Conservation (phyloP, 495 filamentous ascomycete species). For the Poronia punctata region DNA sequence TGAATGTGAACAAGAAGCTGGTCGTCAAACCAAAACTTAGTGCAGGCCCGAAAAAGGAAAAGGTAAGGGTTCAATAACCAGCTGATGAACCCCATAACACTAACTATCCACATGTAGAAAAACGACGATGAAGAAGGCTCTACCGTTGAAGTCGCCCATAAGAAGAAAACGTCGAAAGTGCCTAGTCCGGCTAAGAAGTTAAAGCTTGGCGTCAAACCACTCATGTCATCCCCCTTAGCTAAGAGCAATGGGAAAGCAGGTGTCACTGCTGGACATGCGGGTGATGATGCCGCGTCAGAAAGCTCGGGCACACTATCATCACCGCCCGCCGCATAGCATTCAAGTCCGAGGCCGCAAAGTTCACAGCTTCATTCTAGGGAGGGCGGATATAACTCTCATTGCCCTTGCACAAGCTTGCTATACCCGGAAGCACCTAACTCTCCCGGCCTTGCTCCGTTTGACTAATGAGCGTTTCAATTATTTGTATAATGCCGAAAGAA, state of each 20-base stretch:
- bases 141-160: conserved; percentile 37
- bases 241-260: conserved; percentile 31
- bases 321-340: conserved; percentile 29
- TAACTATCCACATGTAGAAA: conserved; percentile 12
- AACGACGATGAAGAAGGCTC: conserved; percentile 30
- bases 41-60: conserved; percentile 37
- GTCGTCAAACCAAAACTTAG: conserved; percentile 40
- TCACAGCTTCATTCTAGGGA: too few relatives aligned
- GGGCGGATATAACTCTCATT: too few relatives aligned
- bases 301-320: conserved; percentile 46
- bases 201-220: conserved; percentile 34
- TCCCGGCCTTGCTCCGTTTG: too few relatives aligned
- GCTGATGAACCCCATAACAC: conserved; percentile 35
- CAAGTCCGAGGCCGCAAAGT: too few relatives aligned
- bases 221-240: conserved; percentile 26
- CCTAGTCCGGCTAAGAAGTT: conserved; percentile 41
- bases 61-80: conserved; percentile 34
- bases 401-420: too few relatives aligned
- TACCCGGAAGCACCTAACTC: too few relatives aligned
- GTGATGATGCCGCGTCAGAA: conserved; percentile 39
- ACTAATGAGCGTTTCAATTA: too few relatives aligned
- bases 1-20: conserved; percentile 36
- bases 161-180: conserved; percentile 35
- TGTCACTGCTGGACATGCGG: conserved; percentile 17
- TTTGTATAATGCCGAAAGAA: conserved; percentile 18